Percentiles rank a stretch among this genome's conserved stretches.
phyloP scores from a whole-genome alignment of 768 basidiomycete genomes.

The Lentinula raphanica region DNA sequence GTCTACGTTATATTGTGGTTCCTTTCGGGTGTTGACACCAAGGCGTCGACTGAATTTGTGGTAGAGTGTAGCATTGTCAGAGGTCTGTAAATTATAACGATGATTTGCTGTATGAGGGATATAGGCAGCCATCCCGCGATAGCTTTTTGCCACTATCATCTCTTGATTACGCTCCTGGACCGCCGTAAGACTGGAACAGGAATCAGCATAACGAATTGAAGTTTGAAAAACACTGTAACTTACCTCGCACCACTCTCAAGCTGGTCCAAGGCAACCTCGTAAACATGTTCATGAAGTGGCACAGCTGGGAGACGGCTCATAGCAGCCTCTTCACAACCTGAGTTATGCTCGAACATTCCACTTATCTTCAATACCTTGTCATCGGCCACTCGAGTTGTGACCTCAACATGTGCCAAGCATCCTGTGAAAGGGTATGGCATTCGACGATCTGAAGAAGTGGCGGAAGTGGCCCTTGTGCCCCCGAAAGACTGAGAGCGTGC shows the following conservation, averaged over 20 bases:
- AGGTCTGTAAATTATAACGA: slow-evolving; percentile 14
- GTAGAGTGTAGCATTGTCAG: slow-evolving; percentile 18
- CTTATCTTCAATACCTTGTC: slow-evolving; percentile 16
- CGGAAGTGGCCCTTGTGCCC: no score
- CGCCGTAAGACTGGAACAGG: slow-evolving; percentile 10
- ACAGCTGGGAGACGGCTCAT: slow-evolving; percentile 19
- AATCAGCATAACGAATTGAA: neutral
- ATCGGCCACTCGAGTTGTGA: slow-evolving; percentile 16
- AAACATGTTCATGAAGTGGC: slow-evolving; percentile 28
- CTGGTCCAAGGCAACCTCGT: slow-evolving; percentile 17
- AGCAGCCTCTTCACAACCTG: slow-evolving; percentile 15
- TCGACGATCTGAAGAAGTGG: no score
- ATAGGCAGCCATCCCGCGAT: slow-evolving; percentile 1
- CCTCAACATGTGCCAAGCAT: slow-evolving; percentile 30
- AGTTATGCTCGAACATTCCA: slow-evolving; percentile 24
- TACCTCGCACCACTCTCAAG: slow-evolving; percentile 14
- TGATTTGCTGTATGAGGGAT: slow-evolving; percentile 7
- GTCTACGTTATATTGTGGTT: slow-evolving; percentile 12
- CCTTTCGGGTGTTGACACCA: neutral
- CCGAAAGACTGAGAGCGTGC: no score
- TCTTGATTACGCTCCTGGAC: slow-evolving; percentile 12
- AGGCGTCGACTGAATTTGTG: neutral
- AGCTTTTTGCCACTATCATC: slow-evolving; percentile 2
- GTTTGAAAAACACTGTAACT: no score
- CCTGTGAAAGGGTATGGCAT: slow-evolving; percentile 22